Base-by-base conservation (phyloP, 1,284 basidiomycete genomes). In the Ganoderma sinense region DNA sequence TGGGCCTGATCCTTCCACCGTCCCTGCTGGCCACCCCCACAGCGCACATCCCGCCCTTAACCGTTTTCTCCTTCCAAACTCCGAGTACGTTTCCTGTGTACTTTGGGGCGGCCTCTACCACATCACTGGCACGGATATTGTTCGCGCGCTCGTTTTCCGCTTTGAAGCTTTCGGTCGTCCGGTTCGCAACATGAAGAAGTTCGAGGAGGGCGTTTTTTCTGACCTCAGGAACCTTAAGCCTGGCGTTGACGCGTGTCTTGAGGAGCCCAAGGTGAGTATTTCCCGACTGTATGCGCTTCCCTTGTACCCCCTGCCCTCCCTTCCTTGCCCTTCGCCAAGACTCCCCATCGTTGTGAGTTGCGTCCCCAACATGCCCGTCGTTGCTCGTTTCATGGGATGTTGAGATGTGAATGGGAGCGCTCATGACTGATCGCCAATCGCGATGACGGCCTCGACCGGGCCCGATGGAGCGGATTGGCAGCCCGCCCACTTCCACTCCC, bases 181-280 rank as follows among this genome's bases (percentile, higher is more conserved):
- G 1, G 92, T 94, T 41, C 84, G 87, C 68, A 94, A 94, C 78
- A 92, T 94, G 88, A 95, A 95, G 82, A 96, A 96, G 80, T 96
- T 96, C 75, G 95, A 97, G 80, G 96, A 97, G 81, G 96, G 96
- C 64, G 91, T 97, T 40, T 97, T 97, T 79, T 94, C 91, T 66
- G 96, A 97, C 81, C 85, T 97, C 69, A 83, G 96, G 33, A 97
- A 97, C 78, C 85, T 97, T 72, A 97, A 97, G 82, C 95, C 95
- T 0, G 96, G 96, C 14, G 87, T 91, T 0, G 96, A 97, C 80
- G 95, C 96, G 43, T 94, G 91, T 76, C 83, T 97, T 39, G 96
- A 97, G 80, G 96, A 97, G 76, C 95, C 96, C 36, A 96, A 97
- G 90, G 95, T 95, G 68, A 71, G 75, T 56, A 51, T 69, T 58